Evolutionary conservation across 2,329 filamentous ascomycete genomes (phyloP), one percentile per base, ranked within the genome.

Genomic region (Fusarium pseudoanthophilum): DNA sequence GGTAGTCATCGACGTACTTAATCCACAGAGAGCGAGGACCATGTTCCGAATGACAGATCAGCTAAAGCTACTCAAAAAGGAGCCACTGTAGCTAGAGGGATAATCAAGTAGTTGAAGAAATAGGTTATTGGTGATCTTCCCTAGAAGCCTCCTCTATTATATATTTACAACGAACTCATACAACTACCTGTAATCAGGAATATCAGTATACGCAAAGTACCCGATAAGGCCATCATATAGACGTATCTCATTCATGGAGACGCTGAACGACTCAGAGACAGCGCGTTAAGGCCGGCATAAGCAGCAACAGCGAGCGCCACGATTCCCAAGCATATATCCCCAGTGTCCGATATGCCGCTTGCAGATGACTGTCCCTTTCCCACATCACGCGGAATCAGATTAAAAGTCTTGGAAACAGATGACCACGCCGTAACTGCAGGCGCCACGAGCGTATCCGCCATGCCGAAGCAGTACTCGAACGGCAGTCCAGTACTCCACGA

Each of bases 391-490:
- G 49, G 51, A 37, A 61, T 57, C 5, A 61, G 7, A 11, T 21
- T 11, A 45, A 61, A 61, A 2, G 59, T 57, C 30, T 57, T 61
- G 1, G 59, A 61, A 45, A 61, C 6, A 3, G 59, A 61, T 7
- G 59, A 57, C 59, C 49, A 61, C 2, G 59, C 59, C 2, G 59
- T 57, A 20, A 21, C 30, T 37, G 32, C 51, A 1, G 59, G 59
- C 7, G 39, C 51, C 11, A 57, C 59, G 10, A 57, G 1, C 4
- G 59, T 61, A 37, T 61, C 59, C 15, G 59, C 49, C 59, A 61
- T 61, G 0, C 59, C 59, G 5, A 61, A 61, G 24, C 59, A 61
- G n/a, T 61, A 61, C 15, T 61, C 59, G 30, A 61, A 61, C 5
- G 59, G 49, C 10, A 61, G 39, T 5, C 49, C 51, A 21, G 49